Base-by-base conservation (phyloP, 805 yeast genomes). In the Monosporozyma aerobia region DNA sequence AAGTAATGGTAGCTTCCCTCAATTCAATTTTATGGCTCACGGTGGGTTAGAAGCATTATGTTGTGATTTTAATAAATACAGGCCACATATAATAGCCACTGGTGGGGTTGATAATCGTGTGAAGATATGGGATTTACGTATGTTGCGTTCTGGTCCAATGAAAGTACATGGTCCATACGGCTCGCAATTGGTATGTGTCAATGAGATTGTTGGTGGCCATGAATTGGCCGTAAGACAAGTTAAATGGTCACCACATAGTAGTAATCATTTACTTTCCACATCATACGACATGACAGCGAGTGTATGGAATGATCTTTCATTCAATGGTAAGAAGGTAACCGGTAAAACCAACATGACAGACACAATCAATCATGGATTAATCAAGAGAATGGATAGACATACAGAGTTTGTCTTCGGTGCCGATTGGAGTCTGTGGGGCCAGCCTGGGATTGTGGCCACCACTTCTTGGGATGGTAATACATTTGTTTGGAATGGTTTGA, bases 401-500 rank as follows among this genome's bases (percentile, higher is more conserved):
- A 77, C 81, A 30, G 99, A 92, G 73, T 92, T 92, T 71, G 97
- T 86, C 1, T 80, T 87, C 59, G 97, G 95, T 16, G 85, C 90
- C 57, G 98, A 94, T 71, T 94, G 96, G 87, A 85, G 95, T 58
- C 69, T 94, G 50, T 92, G 97, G 97, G 99, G 98, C 2, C 83
- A 82, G 59, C 95, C 94, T 1, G 97, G 97, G 1, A 90, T 94
- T 90, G 90, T 85, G 16, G 95, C 94, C 9, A 83, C 96, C 14
- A 84, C 90, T 0, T 97, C 96, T 1, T 92, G 97, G 96, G 99
- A 92, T 71, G 96, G 92, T 63, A 89, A 88, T 85, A 83, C 90
- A 6, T 84, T 85, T 64, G 78, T 94, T 7, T 94, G 96, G 95
- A 90, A 86, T 59, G 80, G 87, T 1, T 56, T 59, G 19, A 55